Conservation (phyloP, 257 asterid genomes). For the Forsythia suspensa region DNA sequence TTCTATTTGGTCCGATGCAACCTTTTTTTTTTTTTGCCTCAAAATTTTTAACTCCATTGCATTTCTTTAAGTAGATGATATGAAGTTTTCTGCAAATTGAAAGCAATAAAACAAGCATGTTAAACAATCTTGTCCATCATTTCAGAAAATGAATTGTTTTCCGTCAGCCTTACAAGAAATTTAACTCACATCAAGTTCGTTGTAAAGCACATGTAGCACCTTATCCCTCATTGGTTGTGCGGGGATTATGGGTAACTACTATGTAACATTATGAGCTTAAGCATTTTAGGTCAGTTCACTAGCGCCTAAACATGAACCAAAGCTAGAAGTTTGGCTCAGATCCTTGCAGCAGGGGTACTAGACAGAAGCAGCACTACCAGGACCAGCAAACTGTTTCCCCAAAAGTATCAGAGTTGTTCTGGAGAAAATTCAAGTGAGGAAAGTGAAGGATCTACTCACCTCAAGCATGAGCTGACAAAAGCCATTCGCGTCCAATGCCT, state of each 20-base stretch:
- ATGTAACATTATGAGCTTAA: neutral
- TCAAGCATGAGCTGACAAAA: conserved; percentile 97
- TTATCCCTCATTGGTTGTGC: neutral
- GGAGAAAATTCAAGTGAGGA: conserved; percentile 6
- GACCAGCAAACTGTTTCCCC: neutral
- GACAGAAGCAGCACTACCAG: neutral
- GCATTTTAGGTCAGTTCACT: neutral
- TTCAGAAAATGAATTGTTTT: neutral
- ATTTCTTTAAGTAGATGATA: neutral
- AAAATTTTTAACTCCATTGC: neutral
- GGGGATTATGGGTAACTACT: neutral
- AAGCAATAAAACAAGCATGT: neutral
- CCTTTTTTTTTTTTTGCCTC: too few species aligned
- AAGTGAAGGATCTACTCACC: conserved; percentile 42
- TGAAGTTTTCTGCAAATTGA: neutral
- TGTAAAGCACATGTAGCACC: neutral
- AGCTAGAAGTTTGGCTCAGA: neutral
- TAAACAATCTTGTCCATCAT: neutral
- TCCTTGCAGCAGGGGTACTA: neutral
- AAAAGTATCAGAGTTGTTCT: neutral
- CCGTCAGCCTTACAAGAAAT: neutral
- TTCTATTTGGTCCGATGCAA: neutral
- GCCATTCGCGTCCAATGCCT: conserved; percentile 86
- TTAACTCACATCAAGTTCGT: neutral
- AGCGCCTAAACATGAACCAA: neutral